Evolutionary conservation across 208 protist genomes (phyloP), one percentile per base, ranked within the genome.

Genomic region (Leishmania lainsoni): DNA sequence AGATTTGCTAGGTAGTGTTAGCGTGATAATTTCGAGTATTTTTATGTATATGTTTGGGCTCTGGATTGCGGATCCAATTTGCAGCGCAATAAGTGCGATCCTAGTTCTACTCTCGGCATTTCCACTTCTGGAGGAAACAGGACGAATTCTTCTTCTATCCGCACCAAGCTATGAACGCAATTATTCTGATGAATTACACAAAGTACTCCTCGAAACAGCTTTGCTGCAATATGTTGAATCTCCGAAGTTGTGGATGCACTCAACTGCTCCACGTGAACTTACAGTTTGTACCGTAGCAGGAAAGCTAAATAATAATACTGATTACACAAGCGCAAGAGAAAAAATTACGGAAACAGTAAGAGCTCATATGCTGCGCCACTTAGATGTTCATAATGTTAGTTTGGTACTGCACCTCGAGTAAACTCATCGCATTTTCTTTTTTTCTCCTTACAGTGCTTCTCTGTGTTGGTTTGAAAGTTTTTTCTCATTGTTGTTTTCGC

Each of bases 1-100:
- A 2, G 94, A 98, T 87, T 83, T 97, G 39, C 61, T 98, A 6
- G 94, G 94, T 4, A 95, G 90, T 83, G 87, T 98, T 20, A 94
- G 90, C 76, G 96, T 98, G 5, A 96, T 98, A 78, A 83, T 94
- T 35, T 97, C 94, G 6, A 94, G 89, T 69, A 76, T 91, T 54
- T 45, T 97, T n/a, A 91, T 97, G 65, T 68, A 84, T 51, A 86
- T 91, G 59, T 94, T 91, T 63, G 88, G 85, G 5, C 82, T 80
- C 39, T 91, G 86, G 81, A 81, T 96, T 81, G 87, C 88, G 4
- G 95, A 97, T 83, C 90, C 95, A 0, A 88, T 97, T 74, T 97
- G 90, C 79, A 96, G 91, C 48, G 77, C 88, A 1, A 49, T 95
- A n/a, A 96, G 93, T 52, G 85, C 90, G 16, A 70, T 85, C 1